A percentile compares a stretch with the other conserved stretches of the same genome.
Conservation (phyloP, 225 moss, liverwort and hornwort genomes). For the Anthoceros angustus region DNA sequence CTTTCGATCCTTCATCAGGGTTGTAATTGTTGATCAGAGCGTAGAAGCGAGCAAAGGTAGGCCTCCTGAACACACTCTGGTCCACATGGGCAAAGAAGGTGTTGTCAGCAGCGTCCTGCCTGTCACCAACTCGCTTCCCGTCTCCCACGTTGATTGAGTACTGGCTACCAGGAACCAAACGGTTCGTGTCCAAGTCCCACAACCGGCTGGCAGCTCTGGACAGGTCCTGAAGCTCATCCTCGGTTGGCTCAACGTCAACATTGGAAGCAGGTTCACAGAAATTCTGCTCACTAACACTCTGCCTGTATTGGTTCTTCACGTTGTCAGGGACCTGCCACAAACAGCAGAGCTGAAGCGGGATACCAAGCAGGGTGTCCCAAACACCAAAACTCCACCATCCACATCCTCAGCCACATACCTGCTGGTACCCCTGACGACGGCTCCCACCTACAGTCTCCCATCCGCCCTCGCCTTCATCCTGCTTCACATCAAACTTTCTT, state of each 20-base stretch:
- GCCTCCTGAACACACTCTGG: slow-evolving; percentile 50
- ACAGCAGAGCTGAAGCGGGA: not conserved
- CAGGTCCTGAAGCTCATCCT: slow-evolving; percentile 55
- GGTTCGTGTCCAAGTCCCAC: slow-evolving; percentile 80
- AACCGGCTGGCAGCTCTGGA: slow-evolving; percentile 49
- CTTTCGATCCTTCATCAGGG: slow-evolving; percentile 34
- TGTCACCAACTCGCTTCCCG: slow-evolving; percentile 65
- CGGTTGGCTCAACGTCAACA: slow-evolving; percentile 40
- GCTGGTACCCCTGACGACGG: slow-evolving; percentile 1
- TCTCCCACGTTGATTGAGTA: slow-evolving; percentile 79
- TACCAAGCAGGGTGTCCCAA: no score
- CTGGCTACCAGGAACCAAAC: slow-evolving; percentile 69
- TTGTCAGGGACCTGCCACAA: slow-evolving; percentile 27
- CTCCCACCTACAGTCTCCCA: not conserved
- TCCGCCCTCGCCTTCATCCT: not conserved
- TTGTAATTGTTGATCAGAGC: slow-evolving; percentile 70
- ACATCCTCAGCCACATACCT: not conserved
- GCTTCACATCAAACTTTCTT: not conserved
- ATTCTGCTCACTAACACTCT: slow-evolving; percentile 45
- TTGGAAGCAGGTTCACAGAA: slow-evolving; percentile 30
- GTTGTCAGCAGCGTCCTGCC: slow-evolving; percentile 39
- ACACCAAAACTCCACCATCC: no score
- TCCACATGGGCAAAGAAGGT: slow-evolving; percentile 62
- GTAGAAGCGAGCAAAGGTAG: slow-evolving; percentile 79
- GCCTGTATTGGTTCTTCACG: slow-evolving; percentile 24